Percentiles rank a stretch among this genome's conserved stretches.
phyloP scores from a whole-genome alignment of 345 rosid species.

The Tarenaya hassleriana region DNA sequence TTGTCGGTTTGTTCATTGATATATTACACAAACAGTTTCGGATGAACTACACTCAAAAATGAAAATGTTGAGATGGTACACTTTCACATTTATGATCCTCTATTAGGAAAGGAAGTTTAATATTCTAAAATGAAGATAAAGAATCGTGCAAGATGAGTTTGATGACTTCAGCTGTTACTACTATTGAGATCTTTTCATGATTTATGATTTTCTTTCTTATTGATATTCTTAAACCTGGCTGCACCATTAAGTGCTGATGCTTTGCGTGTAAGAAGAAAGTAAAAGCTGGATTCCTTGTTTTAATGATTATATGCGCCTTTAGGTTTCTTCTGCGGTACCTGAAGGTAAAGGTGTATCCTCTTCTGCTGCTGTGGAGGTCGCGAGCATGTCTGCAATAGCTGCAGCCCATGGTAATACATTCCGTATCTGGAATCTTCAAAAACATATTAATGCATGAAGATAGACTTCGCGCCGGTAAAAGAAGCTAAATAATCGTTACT shows the following conservation, averaged over 20 bases:
- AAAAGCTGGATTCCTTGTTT: constrained; percentile 1
- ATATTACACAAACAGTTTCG: constrained; percentile 5
- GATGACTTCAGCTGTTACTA: too few species aligned
- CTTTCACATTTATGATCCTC: background rate
- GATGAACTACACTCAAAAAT: background rate
- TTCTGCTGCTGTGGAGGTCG: constrained; percentile 96
- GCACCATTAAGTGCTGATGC: background rate
- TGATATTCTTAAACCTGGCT: background rate
- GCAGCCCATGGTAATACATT: constrained; percentile 75
- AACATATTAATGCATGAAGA: too few species aligned
- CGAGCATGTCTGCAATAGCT: constrained; percentile 95
- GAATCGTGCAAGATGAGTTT: too few species aligned
- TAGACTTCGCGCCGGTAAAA: background rate
- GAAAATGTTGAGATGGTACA: constrained; percentile 4
- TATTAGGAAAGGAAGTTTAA: constrained; percentile 7
- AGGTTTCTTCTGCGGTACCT: constrained; percentile 98
- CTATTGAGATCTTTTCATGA: too few species aligned
- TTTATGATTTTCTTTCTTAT: background rate
- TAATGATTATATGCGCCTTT: constrained; percentile 24
- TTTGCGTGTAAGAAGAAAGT: constrained; percentile 4
- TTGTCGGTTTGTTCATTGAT: constrained; percentile 2
- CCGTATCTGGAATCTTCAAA: background rate
- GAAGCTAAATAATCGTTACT: background rate
- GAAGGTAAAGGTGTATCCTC: constrained; percentile 99
- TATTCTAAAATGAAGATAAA: constrained; percentile 8